These are phyloP conservation scores for Acephala macrosclerotiorum DNA, from an alignment of 2,329 filamentous ascomycete species.

Conservation along the genomic window DNA sequence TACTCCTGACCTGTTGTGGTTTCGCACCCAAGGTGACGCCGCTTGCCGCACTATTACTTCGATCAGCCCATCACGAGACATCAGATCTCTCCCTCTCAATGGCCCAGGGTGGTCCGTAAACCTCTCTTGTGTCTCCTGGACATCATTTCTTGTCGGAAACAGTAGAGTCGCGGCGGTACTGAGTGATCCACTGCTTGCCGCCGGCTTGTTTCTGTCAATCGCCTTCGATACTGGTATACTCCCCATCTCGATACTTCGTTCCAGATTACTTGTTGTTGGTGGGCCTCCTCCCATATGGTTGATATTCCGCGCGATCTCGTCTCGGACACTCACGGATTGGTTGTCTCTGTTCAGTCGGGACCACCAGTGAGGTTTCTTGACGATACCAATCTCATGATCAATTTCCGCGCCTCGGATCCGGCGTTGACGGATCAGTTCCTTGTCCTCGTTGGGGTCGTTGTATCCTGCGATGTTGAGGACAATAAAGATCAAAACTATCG, in stretches of 20 bases:
- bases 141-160: conserved; percentile 24
- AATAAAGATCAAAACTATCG: conserved; percentile 62
- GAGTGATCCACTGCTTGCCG: conserved; percentile 56
- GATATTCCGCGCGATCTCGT: conserved; percentile 44
- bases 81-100: conserved; percentile 15
- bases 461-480: conserved; percentile 64
- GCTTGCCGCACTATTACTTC: conserved; percentile 36
- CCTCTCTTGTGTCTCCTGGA: conserved; percentile 17
- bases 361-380: conserved; percentile 73
- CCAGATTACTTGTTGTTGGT: conserved; percentile 41
- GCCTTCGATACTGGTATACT: conserved; percentile 46
- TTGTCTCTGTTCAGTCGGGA: conserved; percentile 47
- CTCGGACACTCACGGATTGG: conserved; percentile 41
- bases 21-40: conserved; percentile 38
- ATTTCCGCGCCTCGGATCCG: conserved; percentile 60
- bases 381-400: conserved; percentile 67
- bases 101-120: conserved; percentile 30
- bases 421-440: conserved; percentile 69
- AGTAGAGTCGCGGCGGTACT: conserved; percentile 27
- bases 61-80: conserved; percentile 13
- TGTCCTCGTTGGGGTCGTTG: conserved; percentile 74
- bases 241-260: conserved; percentile 47
- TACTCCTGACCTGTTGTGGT: conserved; percentile 48
- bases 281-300: conserved; percentile 45
- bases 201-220: conserved; percentile 44